Evolutionary conservation across 495 filamentous ascomycete genomes (phyloP), one percentile per base, ranked within the genome.

Genomic region (Hypoxylon cercidicola): DNA sequence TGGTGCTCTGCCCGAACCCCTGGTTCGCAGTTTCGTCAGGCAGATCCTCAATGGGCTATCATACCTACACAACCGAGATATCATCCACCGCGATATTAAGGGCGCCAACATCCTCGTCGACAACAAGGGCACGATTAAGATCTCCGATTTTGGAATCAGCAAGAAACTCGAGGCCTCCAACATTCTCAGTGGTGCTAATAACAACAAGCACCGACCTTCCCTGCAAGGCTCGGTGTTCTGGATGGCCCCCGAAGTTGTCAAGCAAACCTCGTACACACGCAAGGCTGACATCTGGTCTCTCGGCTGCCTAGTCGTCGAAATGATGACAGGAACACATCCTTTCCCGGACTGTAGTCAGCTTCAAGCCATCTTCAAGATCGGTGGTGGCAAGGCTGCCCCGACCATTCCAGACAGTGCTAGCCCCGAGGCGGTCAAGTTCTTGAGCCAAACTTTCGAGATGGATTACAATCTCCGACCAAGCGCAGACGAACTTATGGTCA

Each of bases 231-330:
- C 92, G 54, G 95, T 99, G 44, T 99, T 97, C 77, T 99, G 95
- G 95, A 99, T 99, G 95, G 95, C 95, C 2, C 95, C 95, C 23
- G 95, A 99, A 77, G 95, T 99, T 28, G 96, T 99, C 51, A 93
- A 93, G 62, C 95, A 98, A 77, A 97, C 94, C 1, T 91, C 92
- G 0, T 97, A 99, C 74, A 98, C 95, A 0, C 93, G 94, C 73
- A 99, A 99, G 78, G 95, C 96, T n/a, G 95, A 99, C 74, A 98
- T 99, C 72, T 99, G 95, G 95, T 96, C 92, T 54, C 83, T 99
- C 32, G 95, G 95, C 19, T 99, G 95, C 75, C 79, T 99, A 16
- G 90, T 99, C 44, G 95, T 99, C 23, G 95, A 99, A 78, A 99
- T 99, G 95, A 96, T 99, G 80, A 98, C 93, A 13, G 95, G 95